These are phyloP conservation scores for Colletotrichum liaoningense DNA, from an alignment of 2,329 filamentous ascomycete species.

Conservation along the genomic window DNA sequence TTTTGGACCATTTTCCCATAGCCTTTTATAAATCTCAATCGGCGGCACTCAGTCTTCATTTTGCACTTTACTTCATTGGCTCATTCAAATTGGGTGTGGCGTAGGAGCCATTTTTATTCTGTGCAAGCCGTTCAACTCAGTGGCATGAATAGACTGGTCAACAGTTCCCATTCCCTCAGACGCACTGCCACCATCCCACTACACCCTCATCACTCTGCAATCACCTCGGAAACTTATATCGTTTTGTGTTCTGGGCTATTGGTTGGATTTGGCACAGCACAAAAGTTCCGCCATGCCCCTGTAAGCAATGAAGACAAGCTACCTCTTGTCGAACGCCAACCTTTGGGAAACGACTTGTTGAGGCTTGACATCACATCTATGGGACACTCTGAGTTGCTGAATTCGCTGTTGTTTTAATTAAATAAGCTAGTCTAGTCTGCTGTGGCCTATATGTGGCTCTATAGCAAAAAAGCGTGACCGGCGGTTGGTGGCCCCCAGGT, in stretches of 20 bases:
- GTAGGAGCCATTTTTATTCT: too few relatives aligned
- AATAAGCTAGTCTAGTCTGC: slow-evolving; percentile 30
- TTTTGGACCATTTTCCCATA: not conserved
- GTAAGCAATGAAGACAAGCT: not conserved
- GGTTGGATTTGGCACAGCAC: too few relatives aligned
- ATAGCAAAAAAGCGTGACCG: slow-evolving; percentile 30
- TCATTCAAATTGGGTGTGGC: too few relatives aligned
- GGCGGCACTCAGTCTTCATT: not conserved
- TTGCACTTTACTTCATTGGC: too few relatives aligned
- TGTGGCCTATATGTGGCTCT: slow-evolving; percentile 24
- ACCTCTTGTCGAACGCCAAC: not conserved
- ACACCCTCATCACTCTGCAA: too few relatives aligned
- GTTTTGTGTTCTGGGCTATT: too few relatives aligned
- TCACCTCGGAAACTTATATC: too few relatives aligned
- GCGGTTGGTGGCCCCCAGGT: not conserved
- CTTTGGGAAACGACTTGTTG: not conserved
- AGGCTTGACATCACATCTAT: not conserved
- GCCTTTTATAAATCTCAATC: not conserved
- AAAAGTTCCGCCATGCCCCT: too few relatives aligned
- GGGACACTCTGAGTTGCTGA: not conserved
- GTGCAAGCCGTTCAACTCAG: too few relatives aligned
- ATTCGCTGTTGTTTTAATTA: slow-evolving; percentile 24
- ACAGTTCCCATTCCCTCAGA: too few relatives aligned
- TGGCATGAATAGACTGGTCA: too few relatives aligned
- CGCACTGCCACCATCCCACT: too few relatives aligned